Evolutionary conservation across 2,329 filamentous ascomycete species (phyloP).

Genomic region (Aspergillus fumigatus): DNA sequence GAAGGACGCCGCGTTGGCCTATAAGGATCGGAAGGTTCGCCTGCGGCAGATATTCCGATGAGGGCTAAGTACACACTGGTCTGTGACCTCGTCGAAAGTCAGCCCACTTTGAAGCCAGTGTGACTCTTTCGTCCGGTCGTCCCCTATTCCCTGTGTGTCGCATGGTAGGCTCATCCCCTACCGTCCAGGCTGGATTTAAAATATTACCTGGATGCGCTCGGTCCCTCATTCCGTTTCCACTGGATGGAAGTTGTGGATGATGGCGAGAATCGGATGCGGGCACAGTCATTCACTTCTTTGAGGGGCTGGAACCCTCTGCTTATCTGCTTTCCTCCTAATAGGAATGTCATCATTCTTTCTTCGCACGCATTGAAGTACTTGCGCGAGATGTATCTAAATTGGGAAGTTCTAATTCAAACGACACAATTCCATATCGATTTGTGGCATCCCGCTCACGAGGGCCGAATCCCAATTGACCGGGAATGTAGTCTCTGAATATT

Average conservation of each 20-base stretch:
- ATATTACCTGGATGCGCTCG: slow-evolving; percentile 33
- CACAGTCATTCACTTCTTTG: slow-evolving; percentile 15
- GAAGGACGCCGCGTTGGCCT: slow-evolving; percentile 2
- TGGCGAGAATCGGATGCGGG: slow-evolving; percentile 50
- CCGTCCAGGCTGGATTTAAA: slow-evolving; percentile 45
- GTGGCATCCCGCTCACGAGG: neutral
- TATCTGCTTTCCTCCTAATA: slow-evolving; percentile 16
- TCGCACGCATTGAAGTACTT: slow-evolving; percentile 9
- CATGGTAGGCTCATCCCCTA: slow-evolving; percentile 52
- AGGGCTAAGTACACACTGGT: slow-evolving; percentile 26
- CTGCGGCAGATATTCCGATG: slow-evolving; percentile 27
- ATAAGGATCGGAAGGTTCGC: slow-evolving; percentile 11
- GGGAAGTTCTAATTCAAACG: slow-evolving; percentile 16
- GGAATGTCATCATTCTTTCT: slow-evolving; percentile 1
- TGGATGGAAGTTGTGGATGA: slow-evolving; percentile 22
- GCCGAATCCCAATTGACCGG: neutral
- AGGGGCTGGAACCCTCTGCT: slow-evolving; percentile 30
- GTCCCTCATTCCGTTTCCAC: slow-evolving; percentile 19
- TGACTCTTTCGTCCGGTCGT: neutral
- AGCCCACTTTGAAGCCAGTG: neutral
- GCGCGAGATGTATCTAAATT: slow-evolving; percentile 19
- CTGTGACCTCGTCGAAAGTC: slow-evolving; percentile 28
- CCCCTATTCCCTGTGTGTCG: slow-evolving; percentile 5
- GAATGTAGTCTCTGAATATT: neutral
- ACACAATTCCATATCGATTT: neutral